Base-by-base conservation (phyloP, 768 basidiomycete species). In the Suillus fuscotomentosus region DNA sequence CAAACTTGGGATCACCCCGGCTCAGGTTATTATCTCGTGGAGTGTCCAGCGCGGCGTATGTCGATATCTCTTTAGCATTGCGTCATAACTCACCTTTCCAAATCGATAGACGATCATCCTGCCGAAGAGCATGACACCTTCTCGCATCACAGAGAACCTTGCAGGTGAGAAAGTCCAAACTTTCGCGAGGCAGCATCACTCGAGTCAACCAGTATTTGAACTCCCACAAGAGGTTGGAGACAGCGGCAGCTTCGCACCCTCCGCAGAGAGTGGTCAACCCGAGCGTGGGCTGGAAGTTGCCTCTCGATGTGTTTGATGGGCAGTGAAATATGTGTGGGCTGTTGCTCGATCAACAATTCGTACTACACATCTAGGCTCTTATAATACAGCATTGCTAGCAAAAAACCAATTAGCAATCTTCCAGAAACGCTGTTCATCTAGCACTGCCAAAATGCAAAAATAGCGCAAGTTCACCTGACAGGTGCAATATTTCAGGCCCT, bases 1-100 rank as follows among this genome's bases (percentile, higher is more conserved):
- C 61, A 81, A 86, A 65, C 82, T 91, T 62, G 83, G 84, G 3
- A 86, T 92, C 61, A 90, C 89, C 3, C 90, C 90, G 22, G 90
- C 90, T 4, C 89, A 91, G 70, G 88, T 87, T 38, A 79, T 90
- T 60, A 85, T 91, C 69, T 88, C 86, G 1, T 92, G 91, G 90
- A 86, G 88, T 69, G 82, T 91, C 57, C 90, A 90, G 74, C 86
- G 89, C 24, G 90, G 91, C 14, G 88, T 90, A 71, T 51, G 86
- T 79, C 20, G 0, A 11, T 20, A 45, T 45, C 47, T 10, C 24
- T 27, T 14, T 20, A 5, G 24, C 20, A n/a, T 43, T 31, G 17
- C 55, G 38, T 22, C 34, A 47, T 34, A n/a, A 45, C 34, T 41
- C 15, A 42, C 36, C 15, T 31, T 38, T 61, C 48, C 17, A 42